Evolutionary conservation across 2,329 filamentous ascomycete genomes (phyloP), one percentile per base, ranked within the genome.

Genomic region (Rhynchosporium graminicola): DNA sequence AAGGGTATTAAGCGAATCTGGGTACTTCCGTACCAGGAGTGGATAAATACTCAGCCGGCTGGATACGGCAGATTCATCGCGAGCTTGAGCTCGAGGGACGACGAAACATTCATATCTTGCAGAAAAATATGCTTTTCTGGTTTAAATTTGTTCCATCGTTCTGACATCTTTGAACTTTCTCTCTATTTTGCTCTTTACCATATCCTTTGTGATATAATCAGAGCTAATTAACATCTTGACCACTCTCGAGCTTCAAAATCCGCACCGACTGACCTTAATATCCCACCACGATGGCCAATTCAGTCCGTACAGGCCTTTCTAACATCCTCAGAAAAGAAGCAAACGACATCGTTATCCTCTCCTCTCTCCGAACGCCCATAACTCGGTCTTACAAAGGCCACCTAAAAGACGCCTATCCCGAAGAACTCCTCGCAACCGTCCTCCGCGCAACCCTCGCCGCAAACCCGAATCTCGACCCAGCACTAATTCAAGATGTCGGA

Each of bases 321-420:
- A 84, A 88, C 72, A 86, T 97, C 69, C 86, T 97, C 64, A 78
- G 87, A 72, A 96, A 95, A 77, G 79, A 87, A 29, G 89, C 92
- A 46, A 84, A 87, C 67, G 93, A 97, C 78, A 84, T 92, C 47
- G 91, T 97, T 71, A 89, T 97, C 74, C 87, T 97, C 70, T 96
- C 92, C 26, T 87, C 92, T n/a, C 83, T 97, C 46, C 91, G 93
- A 69, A 97, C 93, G 7, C 90, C 93, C 46, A 83, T 97, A 67
- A 94, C 90, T 64, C 87, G 91, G 67, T 86, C 92, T 46, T 89
- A 92, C 80, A 91, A 91, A 73, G 93, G 93, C 72, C 83, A 85
- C 20, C 86, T 97, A 72, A 91, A 91, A 76, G 90, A 96, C 75
- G 88, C 93, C 55, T 93, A 94, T 78, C 92, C 95, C 15, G 93